Evolutionary conservation across 108 stramenopile genomes (phyloP).

Genomic region (Asterionellopsis glacialis): DNA sequence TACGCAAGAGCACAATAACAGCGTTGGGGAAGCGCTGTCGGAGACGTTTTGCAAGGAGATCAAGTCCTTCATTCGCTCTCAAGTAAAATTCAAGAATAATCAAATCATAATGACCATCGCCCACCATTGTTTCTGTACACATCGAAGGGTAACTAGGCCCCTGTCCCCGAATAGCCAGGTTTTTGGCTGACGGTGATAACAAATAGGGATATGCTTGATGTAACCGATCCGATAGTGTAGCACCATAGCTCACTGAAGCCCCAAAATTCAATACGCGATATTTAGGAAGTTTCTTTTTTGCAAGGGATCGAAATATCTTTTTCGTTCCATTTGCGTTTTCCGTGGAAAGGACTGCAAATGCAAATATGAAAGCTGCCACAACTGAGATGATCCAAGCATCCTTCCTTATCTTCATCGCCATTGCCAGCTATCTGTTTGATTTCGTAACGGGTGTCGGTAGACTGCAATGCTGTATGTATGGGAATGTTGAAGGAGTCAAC

Average conservation of each 20-base stretch:
- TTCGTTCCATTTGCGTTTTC: no score
- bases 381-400: no score
- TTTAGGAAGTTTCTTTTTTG: no score
- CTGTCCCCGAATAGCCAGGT: background rate
- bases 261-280: conserved; percentile 3
- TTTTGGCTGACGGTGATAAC: background rate
- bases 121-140: conserved; percentile 6
- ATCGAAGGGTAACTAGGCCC: conserved; percentile 8
- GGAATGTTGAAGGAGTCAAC: no score
- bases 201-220: conserved; percentile 4
- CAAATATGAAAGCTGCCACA: no score
- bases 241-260: conserved; percentile 12
- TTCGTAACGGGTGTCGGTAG: no score
- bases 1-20: conserved; percentile 1
- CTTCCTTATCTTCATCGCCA: no score
- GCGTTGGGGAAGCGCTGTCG: conserved; percentile 6
- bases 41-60: background rate
- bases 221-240: conserved; percentile 4
- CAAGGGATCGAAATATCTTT: no score
- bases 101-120: conserved; percentile 8
- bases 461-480: no score
- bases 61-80: conserved; percentile 3
- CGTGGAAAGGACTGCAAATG: no score
- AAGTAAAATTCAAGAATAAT: conserved; percentile 6
- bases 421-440: no score